Base-by-base conservation (phyloP, 1,139 yeast genomes). In the Kluyveromyces sp. region DNA sequence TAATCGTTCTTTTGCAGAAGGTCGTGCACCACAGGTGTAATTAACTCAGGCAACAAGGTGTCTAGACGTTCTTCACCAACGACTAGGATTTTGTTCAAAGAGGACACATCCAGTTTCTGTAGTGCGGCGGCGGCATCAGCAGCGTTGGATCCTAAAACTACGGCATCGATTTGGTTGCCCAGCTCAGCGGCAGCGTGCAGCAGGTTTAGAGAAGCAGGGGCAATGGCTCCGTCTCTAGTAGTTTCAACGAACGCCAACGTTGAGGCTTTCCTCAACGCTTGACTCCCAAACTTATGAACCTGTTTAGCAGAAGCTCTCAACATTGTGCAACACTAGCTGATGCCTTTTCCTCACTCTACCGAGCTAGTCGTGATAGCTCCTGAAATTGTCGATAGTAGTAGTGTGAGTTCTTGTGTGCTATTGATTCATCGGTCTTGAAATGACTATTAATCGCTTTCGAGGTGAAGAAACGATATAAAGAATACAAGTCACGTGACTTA, bases 181-280 rank as follows among this genome's bases (percentile, higher is more conserved):
- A 83, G 54, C 49, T 74, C 70, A 36, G 60, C 58, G n/a, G 92
- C 88, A 4, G 92, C 92, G 8, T 73, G 67, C 31, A 83, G 58
- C 2, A 84, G 67, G 4, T 83, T 77, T 47, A 85, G 71, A 2
- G 95, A 77, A 2, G 85, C 77, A 2, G 94, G 77, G 1, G 82
- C 66, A 43, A 85, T 67, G 3, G 69, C 56, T 13, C 80, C 80
- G 11, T 69, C 66, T 12, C 66, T 55, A 18, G 64, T 55, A 37
- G 80, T 70, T 65, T 88, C 96, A 38, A 88, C 67, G 52, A 85
- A 77, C 1, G 94, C 82, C 56, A 89, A 72, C 0, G 96, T 86
- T 33, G 83, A 77, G 40, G 71, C 69, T 20, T 66, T 56, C 49
- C 74, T 60, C 4, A 22, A 32, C 16, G 34, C 28, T 16, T 13